A percentile compares a stretch with the other conserved stretches of the same genome.
Conservation (phyloP, 2,329 filamentous ascomycete genomes). For the Xylaria sp. region DNA sequence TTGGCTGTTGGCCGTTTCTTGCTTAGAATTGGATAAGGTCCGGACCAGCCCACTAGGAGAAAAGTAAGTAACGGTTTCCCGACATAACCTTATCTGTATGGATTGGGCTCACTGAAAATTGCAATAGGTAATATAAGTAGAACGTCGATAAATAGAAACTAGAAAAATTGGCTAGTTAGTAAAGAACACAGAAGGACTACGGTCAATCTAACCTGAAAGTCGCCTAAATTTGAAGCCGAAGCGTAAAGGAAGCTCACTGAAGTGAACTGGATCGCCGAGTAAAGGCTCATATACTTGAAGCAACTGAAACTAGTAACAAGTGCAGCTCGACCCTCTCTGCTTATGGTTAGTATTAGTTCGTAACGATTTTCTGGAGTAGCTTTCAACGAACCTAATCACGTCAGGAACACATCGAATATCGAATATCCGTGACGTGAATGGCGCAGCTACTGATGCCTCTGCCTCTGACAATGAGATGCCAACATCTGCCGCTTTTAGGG, state of each 20-base stretch:
- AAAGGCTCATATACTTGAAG: constrained; percentile 99
- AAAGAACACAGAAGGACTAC: neutral
- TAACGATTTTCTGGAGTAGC: neutral
- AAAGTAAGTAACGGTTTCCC: constrained; percentile 26
- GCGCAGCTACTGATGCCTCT: constrained; percentile 96
- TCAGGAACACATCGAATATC: constrained; percentile 96
- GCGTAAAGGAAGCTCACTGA: constrained; percentile 97
- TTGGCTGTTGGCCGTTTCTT: constrained; percentile 91
- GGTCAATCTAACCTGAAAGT: constrained; percentile 76
- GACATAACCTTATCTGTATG: constrained; percentile 13
- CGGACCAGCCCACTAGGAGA: constrained; percentile 86
- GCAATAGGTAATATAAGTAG: constrained; percentile 93
- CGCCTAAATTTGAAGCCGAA: constrained; percentile 91
- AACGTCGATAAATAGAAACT: constrained; percentile 95
- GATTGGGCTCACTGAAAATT: constrained; percentile 78
- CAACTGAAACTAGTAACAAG: constrained; percentile 99
- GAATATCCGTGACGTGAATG: constrained; percentile 94
- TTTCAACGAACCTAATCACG: constrained; percentile 76
- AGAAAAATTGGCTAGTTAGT: constrained; percentile 26
- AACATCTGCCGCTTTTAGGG: constrained; percentile 95
- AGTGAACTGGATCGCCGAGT: constrained; percentile 99
- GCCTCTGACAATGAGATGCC: constrained; percentile 97
- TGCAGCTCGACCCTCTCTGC: constrained; percentile 88
- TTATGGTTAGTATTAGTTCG: constrained; percentile 28
- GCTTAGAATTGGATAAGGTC: constrained; percentile 79